Evolutionary conservation across 139 green algal species (phyloP).

Genomic region (Spirogloea muscicola): DNA sequence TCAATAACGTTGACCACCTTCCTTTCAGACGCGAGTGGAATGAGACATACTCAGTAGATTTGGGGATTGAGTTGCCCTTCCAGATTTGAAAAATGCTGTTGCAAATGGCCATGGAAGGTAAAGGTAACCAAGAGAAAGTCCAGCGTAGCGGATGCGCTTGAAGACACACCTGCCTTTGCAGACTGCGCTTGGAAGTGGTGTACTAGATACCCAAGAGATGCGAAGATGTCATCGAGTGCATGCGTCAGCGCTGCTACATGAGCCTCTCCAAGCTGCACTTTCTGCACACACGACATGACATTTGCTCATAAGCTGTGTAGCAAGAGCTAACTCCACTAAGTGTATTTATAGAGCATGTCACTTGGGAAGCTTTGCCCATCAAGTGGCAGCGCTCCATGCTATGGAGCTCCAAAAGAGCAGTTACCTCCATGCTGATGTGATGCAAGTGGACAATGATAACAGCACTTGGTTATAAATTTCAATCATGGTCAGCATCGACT

Average conservation of each 20-base stretch:
- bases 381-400: not conserved
- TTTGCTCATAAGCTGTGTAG: no score
- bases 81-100: not conserved
- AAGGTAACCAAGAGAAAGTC: no score
- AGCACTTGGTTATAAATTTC: no score
- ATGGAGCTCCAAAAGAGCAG: not conserved
- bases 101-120: not conserved
- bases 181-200: slow-evolving; percentile 12
- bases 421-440: not conserved
- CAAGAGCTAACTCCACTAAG: not conserved
- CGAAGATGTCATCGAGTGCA: slow-evolving; percentile 46
- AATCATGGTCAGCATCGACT: no score
- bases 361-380: not conserved
- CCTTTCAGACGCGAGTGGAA: not conserved
- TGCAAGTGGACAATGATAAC: no score
- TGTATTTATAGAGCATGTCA: not conserved
- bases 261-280: no score
- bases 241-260: not conserved
- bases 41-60: slow-evolving; percentile 1
- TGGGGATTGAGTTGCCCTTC: not conserved
- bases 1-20: not conserved
- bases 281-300: not conserved
- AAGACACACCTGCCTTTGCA: not conserved
- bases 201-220: slow-evolving; percentile 47
- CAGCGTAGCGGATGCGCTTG: not conserved